A percentile compares a stretch with the other conserved stretches of the same genome.
Evolutionary conservation across 371 early-diverging fungal genomes (phyloP).

Genomic region (Mycotypha africana): DNA sequence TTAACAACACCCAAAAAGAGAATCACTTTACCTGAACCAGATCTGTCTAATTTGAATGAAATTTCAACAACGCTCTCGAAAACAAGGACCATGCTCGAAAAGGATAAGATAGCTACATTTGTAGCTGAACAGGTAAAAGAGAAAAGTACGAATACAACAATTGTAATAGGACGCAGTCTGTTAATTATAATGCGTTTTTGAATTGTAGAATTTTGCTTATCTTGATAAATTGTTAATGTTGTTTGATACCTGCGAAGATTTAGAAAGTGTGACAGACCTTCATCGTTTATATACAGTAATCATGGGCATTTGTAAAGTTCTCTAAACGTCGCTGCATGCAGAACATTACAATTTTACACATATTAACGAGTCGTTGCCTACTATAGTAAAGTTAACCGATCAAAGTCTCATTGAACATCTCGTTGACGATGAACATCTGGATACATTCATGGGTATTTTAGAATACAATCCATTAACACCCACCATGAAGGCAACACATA

Average conservation of each 20-base stretch:
- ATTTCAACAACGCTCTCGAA: conserved; percentile 48
- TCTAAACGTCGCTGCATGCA: not conserved
- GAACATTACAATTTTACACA: no score
- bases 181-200: no score
- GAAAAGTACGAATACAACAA: not conserved
- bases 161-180: no score
- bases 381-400: conserved; percentile 36
- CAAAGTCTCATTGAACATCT: conserved; percentile 63
- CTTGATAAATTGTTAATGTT: conserved; percentile 66
- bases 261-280: conserved; percentile 71
- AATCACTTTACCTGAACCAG: conserved; percentile 50
- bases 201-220: conserved; percentile 45
- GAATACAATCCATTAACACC: conserved; percentile 82
- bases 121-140: conserved; percentile 42
- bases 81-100: conserved; percentile 40
- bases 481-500: conserved; percentile 61
- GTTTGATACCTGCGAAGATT: conserved; percentile 78
- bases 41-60: conserved; percentile 57
- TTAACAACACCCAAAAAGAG: no score
- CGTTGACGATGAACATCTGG: conserved; percentile 66
- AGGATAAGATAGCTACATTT: conserved; percentile 45
- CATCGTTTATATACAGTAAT: conserved; percentile 67
- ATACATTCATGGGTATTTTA: conserved; percentile 68
- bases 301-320: conserved; percentile 62
- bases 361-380: no score